Conservation (phyloP, 768 basidiomycete species). For the Guyanaporus albipodus region DNA sequence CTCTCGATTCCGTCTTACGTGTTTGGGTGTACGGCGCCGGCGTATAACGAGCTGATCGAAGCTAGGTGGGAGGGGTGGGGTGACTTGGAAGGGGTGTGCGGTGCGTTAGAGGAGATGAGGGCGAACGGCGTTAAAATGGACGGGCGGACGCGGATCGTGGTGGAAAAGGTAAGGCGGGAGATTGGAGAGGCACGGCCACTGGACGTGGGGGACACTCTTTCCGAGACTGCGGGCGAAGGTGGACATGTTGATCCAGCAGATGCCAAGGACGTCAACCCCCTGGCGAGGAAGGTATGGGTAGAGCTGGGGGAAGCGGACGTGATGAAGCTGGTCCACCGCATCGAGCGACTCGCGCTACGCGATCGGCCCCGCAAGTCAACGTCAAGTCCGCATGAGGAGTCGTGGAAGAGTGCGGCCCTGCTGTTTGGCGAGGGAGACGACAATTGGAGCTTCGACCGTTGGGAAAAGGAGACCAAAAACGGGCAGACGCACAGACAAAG, state of each 20-base stretch:
- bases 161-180: slow-evolving; percentile 61
- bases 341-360: slow-evolving; percentile 43
- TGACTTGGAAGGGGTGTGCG: slow-evolving; percentile 73
- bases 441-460: slow-evolving; percentile 49
- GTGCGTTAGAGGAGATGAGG: slow-evolving; percentile 76
- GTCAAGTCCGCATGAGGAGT: slow-evolving; percentile 14
- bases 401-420: slow-evolving; percentile 44
- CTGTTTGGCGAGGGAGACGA: slow-evolving; percentile 32
- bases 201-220: slow-evolving; percentile 33
- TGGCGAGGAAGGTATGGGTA: slow-evolving; percentile 39
- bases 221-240: slow-evolving; percentile 12
- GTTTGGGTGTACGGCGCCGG: slow-evolving; percentile 82
- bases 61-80: slow-evolving; percentile 83
- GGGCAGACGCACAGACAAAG: background rate
- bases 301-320: slow-evolving; percentile 47
- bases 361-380: slow-evolving; percentile 15
- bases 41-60: slow-evolving; percentile 84
- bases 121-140: slow-evolving; percentile 73
- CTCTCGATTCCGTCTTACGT: slow-evolving; percentile 80
- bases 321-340: slow-evolving; percentile 46
- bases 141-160: slow-evolving; percentile 52
- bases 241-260: background rate
- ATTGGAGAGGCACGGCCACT: slow-evolving; percentile 52
- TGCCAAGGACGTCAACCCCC: slow-evolving; percentile 25
- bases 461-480: slow-evolving; percentile 25